Base-by-base conservation (phyloP, 23 red algal genomes). In the Agarophyton chilense region DNA sequence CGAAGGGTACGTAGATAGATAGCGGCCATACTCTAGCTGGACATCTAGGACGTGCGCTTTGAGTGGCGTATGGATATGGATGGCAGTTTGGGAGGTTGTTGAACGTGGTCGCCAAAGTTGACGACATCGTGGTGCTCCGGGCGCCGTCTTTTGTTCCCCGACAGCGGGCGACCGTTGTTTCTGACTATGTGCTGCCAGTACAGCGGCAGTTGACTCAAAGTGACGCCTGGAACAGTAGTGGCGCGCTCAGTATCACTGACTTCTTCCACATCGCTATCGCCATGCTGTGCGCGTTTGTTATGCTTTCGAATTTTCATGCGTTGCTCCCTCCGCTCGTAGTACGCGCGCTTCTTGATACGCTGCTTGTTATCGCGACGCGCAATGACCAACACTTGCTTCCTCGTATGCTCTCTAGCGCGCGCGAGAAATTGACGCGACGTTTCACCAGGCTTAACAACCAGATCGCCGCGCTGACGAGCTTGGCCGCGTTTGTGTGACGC, bases 151-250 rank as follows among this genome's bases (percentile, higher is more conserved):
- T 78, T 67, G 71, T 89, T 89, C 19, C 46, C 46, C 1, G 85
- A 89, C 17, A 89, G 51, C 10, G 85, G 85, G 16, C 70, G 67
- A 46, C 85, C 85, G 75, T 89, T 77, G 73, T 89, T 89, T 6
- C 53, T 45, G 26, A 89, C 67, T 51, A 89, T 89, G 31, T 89
- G 71, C 72, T 89, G 85, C 85, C 85, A 89, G 35, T 89, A 89
- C 40, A 43, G 14, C 28, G 85, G 85, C 67, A 89, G n/a, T 31
- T 89, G 71, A 31, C 51, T 72, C 21, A 89, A 50, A 74, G 9
- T 74, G 38, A 74, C 68, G 24, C 68, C 68, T 24, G 38, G 39
- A 46, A 39, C 68, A 12, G 68, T 74, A 19, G 39, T 46, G 3
- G 43, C 33, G 1, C 45, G 39, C 50, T 80, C 51, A 0, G 54